Percentiles rank a stretch among this genome's conserved stretches.
These are phyloP conservation scores for Panicum hallii DNA, from an alignment of 202 grass and related monocot genomes.

Conservation along the genomic window DNA sequence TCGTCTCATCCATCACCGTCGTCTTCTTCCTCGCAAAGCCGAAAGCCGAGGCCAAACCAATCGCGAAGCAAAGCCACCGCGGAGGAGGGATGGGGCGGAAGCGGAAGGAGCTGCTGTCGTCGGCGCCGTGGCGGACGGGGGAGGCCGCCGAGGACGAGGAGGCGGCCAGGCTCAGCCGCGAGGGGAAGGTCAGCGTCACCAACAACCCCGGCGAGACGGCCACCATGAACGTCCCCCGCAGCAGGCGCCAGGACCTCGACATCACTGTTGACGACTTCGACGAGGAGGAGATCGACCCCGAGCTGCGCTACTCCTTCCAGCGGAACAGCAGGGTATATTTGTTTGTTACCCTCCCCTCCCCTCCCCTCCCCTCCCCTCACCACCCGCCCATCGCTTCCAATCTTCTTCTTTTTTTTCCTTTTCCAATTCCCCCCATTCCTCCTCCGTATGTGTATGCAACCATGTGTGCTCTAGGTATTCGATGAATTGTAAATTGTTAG, in stretches of 20 bases:
- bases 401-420: background rate
- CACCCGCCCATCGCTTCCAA: background rate
- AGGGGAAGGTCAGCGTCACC: slow-evolving; percentile 87
- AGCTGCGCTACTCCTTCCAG: slow-evolving; percentile 96
- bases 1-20: slow-evolving; percentile 8
- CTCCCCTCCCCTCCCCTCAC: background rate
- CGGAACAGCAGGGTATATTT: slow-evolving; percentile 72
- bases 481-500: background rate
- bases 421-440: background rate
- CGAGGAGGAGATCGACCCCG: slow-evolving; percentile 88
- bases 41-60: slow-evolving; percentile 2
- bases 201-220: slow-evolving; percentile 74
- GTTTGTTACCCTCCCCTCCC: background rate
- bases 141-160: slow-evolving; percentile 73
- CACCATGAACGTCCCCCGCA: slow-evolving; percentile 81
- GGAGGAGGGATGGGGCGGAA: slow-evolving; percentile 61
- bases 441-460: too few species aligned
- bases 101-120: slow-evolving; percentile 93
- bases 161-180: slow-evolving; percentile 59
- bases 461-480: background rate
- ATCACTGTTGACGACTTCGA: slow-evolving; percentile 65
- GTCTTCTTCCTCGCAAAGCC: background rate
- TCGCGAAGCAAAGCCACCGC: background rate
- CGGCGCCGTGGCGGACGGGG: slow-evolving; percentile 92
- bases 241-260: slow-evolving; percentile 58